Conservation (phyloP, 208 protist species). For the Herpetomonas samuelpessoai region DNA sequence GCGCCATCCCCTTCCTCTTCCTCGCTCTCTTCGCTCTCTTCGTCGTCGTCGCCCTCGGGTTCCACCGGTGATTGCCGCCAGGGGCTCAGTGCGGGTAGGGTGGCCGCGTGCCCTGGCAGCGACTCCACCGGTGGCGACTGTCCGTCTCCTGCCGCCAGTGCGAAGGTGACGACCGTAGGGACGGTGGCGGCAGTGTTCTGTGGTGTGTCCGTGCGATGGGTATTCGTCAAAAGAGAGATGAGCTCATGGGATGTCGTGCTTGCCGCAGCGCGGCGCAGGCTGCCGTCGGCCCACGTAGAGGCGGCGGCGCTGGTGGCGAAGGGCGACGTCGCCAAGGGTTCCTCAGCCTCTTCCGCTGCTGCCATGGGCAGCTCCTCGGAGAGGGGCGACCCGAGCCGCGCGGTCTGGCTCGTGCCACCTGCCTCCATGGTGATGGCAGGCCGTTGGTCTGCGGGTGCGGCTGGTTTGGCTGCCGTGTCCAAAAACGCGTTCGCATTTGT, state of each 20-base stretch:
- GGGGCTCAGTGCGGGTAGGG: too few species aligned
- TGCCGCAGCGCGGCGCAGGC: background rate
- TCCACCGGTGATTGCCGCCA: too few species aligned
- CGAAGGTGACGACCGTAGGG: constrained; percentile 1
- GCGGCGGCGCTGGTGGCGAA: constrained; percentile 5
- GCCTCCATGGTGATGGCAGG: too few species aligned
- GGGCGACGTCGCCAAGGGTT: background rate
- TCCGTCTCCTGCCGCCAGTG: constrained; percentile 3
- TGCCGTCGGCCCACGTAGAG: background rate
- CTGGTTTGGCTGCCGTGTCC: too few species aligned
- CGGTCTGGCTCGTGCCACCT: too few species aligned
- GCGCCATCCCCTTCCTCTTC: background rate
- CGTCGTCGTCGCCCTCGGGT: background rate
- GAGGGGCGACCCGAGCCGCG: too few species aligned
- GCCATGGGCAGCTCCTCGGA: too few species aligned
- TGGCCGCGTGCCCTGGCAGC: too few species aligned
- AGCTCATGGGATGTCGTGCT: background rate
- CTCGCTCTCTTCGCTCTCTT: background rate
- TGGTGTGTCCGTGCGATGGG: background rate
- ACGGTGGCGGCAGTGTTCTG: constrained; percentile 1
- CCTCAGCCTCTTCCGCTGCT: background rate
- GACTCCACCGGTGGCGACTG: too few species aligned
- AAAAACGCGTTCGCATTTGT: constrained; percentile 35
- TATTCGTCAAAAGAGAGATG: background rate
- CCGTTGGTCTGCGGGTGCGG: too few species aligned